Conservation (phyloP, 1,139 yeast genomes). For the Yamadazyma friedrichii region DNA sequence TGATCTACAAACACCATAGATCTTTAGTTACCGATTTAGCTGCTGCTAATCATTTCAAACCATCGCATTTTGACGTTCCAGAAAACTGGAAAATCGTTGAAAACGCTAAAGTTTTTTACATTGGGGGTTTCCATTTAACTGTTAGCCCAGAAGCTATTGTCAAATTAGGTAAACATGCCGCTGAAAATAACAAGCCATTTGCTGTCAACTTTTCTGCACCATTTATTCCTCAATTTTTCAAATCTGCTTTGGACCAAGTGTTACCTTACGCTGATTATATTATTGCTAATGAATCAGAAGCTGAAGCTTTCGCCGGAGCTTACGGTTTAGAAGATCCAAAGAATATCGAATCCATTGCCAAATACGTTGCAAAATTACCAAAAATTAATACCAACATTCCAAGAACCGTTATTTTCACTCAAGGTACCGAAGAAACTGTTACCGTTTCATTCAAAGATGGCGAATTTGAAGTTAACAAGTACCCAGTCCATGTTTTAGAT, state of each 20-base stretch:
- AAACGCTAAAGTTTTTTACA: constrained; percentile 78
- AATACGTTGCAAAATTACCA: constrained; percentile 75
- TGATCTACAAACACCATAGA: constrained; percentile 84
- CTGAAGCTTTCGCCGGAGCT: constrained; percentile 88
- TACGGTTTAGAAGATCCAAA: constrained; percentile 53
- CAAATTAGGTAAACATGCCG: constrained; percentile 88
- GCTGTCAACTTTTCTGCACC: constrained; percentile 93
- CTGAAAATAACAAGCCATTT: constrained; percentile 79
- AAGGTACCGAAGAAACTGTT: constrained; percentile 87
- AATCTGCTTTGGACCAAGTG: constrained; percentile 79
- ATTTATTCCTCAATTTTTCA: constrained; percentile 92
- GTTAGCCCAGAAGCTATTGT: constrained; percentile 94
- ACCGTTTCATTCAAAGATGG: constrained; percentile 57
- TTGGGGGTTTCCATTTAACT: constrained; percentile 98
- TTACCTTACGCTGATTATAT: constrained; percentile 88
- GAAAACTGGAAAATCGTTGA: constrained; percentile 90
- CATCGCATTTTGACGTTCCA: constrained; percentile 81
- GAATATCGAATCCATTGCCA: constrained; percentile 77
- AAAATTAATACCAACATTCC: constrained; percentile 68
- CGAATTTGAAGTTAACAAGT: constrained; percentile 49
- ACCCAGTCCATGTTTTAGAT: constrained; percentile 71
- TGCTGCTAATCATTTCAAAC: constrained; percentile 96
- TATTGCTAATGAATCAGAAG: constrained; percentile 96
- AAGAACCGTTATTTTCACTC: constrained; percentile 89
- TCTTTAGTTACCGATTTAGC: constrained; percentile 94